phyloP scores from a whole-genome alignment of 805 yeast genomes.

The Peterozyma xylosa region DNA sequence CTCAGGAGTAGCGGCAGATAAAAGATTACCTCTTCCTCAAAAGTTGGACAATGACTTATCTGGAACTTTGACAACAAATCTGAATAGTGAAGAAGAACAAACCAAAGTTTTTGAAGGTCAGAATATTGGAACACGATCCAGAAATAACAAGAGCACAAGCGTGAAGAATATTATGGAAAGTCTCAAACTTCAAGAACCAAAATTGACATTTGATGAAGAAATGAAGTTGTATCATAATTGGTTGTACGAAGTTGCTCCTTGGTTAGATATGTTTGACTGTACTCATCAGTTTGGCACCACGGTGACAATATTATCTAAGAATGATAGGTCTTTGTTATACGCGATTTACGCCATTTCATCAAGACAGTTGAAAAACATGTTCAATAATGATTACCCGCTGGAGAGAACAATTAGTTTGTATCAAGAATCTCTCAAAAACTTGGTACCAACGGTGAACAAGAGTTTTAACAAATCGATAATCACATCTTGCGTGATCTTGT shows the following conservation, averaged over 20 bases:
- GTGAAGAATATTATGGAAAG: slow-evolving; percentile 9
- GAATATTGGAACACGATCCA: slow-evolving; percentile 25
- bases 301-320: slow-evolving; percentile 26
- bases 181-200: too few relatives aligned
- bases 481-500: slow-evolving; percentile 17
- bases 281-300: slow-evolving; percentile 22
- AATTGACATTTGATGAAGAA: slow-evolving; percentile 7
- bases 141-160: slow-evolving; percentile 11
- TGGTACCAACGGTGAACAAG: slow-evolving; percentile 26
- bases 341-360: slow-evolving; percentile 26
- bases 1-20: slow-evolving; percentile 7
- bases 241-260: slow-evolving; percentile 16
- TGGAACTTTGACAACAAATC: neutral
- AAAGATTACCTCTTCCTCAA: too few relatives aligned
- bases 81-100: neutral
- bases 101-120: slow-evolving; percentile 17
- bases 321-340: slow-evolving; percentile 13
- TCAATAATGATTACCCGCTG: slow-evolving; percentile 15
- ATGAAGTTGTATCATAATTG: slow-evolving; percentile 11
- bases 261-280: slow-evolving; percentile 20
- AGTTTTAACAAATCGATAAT: slow-evolving; percentile 16
- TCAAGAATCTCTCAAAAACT: slow-evolving; percentile 23
- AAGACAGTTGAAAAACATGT: slow-evolving; percentile 22
- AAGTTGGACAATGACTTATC: neutral
- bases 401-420: slow-evolving; percentile 22